These are phyloP conservation scores for Skeletonema potamos DNA, from an alignment of 108 stramenopile species.

Conservation along the genomic window DNA sequence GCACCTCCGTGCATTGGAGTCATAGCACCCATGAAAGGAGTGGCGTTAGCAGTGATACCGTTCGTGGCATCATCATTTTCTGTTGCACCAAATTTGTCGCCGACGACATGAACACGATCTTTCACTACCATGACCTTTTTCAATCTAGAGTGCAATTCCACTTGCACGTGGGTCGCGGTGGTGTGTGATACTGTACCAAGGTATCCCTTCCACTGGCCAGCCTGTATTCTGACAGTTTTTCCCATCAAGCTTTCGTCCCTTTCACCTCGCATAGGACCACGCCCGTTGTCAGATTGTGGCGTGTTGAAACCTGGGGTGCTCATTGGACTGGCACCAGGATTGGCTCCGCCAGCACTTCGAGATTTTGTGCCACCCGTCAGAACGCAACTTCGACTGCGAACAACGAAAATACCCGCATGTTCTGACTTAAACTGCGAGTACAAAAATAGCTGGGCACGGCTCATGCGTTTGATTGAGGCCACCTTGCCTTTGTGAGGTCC, in stretches of 20 bases:
- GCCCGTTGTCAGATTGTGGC: conserved; percentile 64
- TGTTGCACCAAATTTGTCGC: conserved; percentile 90
- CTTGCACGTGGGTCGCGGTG: conserved; percentile 88
- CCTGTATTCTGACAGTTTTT: conserved; percentile 89
- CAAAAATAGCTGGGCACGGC: conserved; percentile 85
- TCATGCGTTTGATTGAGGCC: conserved; percentile 91
- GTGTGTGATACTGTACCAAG: conserved; percentile 85
- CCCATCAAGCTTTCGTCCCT: conserved; percentile 80
- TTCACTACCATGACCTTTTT: conserved; percentile 91
- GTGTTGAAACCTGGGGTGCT: conserved; percentile 61
- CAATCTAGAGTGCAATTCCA: conserved; percentile 86
- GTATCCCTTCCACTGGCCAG: conserved; percentile 94
- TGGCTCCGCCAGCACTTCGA: conserved; percentile 50
- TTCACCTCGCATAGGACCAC: conserved; percentile 62
- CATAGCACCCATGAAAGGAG: conserved; percentile 48
- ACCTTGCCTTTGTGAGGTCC: conserved; percentile 89
- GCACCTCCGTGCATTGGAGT: conserved; percentile 70
- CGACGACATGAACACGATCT: conserved; percentile 82
- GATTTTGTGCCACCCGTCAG: conserved; percentile 71
- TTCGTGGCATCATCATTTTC: conserved; percentile 50
- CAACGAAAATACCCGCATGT: conserved; percentile 89
- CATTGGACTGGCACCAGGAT: neutral
- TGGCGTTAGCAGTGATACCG: conserved; percentile 14
- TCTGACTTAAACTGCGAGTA: conserved; percentile 87
- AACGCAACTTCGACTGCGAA: conserved; percentile 83